These are phyloP conservation scores for Rosa rugosa DNA, from an alignment of 306 rosid species.

Conservation along the genomic window DNA sequence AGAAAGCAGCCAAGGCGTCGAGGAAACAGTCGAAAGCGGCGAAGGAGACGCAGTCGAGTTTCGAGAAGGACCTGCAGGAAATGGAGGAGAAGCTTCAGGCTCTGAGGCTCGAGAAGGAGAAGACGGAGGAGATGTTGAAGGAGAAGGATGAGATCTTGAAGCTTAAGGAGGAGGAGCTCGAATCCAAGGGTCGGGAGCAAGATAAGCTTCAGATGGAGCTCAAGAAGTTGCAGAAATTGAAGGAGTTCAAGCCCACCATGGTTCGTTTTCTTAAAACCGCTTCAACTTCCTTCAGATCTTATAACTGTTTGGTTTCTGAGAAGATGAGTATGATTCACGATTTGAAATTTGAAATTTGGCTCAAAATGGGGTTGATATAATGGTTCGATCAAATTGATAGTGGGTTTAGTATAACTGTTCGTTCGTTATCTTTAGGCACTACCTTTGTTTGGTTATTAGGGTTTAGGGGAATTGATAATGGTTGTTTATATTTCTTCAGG, in stretches of 20 bases:
- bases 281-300: not conserved
- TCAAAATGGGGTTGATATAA: not conserved
- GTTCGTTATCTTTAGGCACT: slow-evolving; percentile 39
- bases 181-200: slow-evolving; percentile 48
- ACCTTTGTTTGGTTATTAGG: slow-evolving; percentile 12
- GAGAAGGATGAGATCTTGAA: slow-evolving; percentile 69
- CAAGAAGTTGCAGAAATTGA: slow-evolving; percentile 74
- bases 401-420: not conserved
- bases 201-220: slow-evolving; percentile 78
- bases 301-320: too few species aligned
- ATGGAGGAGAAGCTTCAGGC: slow-evolving; percentile 71
- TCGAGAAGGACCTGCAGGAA: slow-evolving; percentile 71
- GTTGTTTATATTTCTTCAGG: slow-evolving; percentile 34
- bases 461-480: not conserved
- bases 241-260: slow-evolving; percentile 90
- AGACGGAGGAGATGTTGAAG: slow-evolving; percentile 75
- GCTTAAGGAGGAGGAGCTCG: slow-evolving; percentile 73
- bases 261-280: slow-evolving; percentile 30
- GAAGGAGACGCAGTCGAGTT: slow-evolving; percentile 28
- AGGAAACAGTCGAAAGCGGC: slow-evolving; percentile 51
- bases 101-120: slow-evolving; percentile 73
- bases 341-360: not conserved
- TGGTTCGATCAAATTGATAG: not conserved
- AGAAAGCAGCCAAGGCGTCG: slow-evolving; percentile 47
- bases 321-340: not conserved